Conservation (phyloP, 306 rosid species). For the Acacia crassicarpa region DNA sequence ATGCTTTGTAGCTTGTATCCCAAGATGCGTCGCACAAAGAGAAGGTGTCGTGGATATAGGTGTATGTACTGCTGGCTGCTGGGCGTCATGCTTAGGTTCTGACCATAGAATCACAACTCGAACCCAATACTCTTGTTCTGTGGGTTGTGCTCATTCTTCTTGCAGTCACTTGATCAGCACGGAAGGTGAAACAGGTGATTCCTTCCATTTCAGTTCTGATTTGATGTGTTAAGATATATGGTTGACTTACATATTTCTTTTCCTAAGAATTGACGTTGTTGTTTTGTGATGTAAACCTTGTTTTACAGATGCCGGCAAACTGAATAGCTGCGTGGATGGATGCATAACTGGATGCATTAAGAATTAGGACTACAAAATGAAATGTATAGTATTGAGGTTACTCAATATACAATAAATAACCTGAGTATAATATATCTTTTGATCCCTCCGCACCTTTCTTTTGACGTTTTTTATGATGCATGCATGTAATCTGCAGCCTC, state of each 20-base stretch:
- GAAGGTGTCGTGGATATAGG: too few relatives aligned
- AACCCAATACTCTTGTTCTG: not conserved
- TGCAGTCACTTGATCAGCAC: not conserved
- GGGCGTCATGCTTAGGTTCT: not conserved
- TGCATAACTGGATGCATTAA: not conserved
- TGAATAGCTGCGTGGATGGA: not conserved
- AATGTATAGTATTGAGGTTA: not conserved
- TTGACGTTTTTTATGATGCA: too few relatives aligned
- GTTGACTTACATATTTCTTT: not conserved
- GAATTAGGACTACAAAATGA: not conserved
- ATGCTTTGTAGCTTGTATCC: not conserved
- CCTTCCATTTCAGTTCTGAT: not conserved
- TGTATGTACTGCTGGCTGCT: not conserved
- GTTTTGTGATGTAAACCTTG: not conserved
- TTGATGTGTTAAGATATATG: not conserved
- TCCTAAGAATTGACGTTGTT: too few relatives aligned
- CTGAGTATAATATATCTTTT: too few relatives aligned
- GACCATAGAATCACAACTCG: not conserved
- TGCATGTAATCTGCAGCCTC: too few relatives aligned
- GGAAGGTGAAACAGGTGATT: not conserved
- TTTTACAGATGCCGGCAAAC: not conserved
- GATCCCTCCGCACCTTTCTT: too few relatives aligned
- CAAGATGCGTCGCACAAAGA: not conserved
- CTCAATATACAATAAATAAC: not conserved
- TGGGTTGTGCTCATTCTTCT: not conserved